Percentiles rank a stretch among this genome's conserved stretches.
Conservation (phyloP, 306 rosid species). For the Cicer pinnatifidum region DNA sequence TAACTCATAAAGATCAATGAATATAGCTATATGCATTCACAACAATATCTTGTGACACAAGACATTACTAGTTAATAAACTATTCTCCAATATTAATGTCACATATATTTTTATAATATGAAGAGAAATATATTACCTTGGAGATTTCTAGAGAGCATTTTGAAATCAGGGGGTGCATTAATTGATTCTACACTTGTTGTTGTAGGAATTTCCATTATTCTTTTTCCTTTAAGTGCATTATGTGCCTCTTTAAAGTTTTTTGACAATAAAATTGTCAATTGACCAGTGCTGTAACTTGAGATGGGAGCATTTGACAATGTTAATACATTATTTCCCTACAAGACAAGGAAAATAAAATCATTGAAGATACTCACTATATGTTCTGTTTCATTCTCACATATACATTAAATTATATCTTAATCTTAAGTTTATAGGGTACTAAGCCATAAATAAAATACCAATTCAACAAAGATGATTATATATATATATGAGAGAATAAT, state of each 20-base stretch:
- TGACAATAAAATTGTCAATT: conserved; percentile 26
- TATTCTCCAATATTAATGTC: background rate
- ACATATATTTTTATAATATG: background rate
- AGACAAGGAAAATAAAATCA: conserved; percentile 4
- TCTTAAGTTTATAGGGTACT: background rate
- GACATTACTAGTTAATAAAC: background rate
- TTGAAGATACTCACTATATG: background rate
- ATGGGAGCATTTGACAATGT: background rate
- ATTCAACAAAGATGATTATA: background rate
- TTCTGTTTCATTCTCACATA: background rate
- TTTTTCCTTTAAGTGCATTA: conserved; percentile 9
- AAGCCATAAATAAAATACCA: background rate
- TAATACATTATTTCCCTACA: conserved; percentile 38
- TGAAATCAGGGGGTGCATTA: background rate
- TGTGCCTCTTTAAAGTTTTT: conserved; percentile 44
- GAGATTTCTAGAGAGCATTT: too few species aligned
- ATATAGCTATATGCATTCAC: background rate
- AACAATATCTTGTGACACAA: background rate
- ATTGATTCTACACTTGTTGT: conserved; percentile 1
- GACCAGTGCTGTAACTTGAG: background rate
- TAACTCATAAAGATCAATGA: background rate
- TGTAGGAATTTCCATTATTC: background rate
- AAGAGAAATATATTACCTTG: conserved; percentile 26
- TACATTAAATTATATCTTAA: background rate
- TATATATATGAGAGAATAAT: background rate